These are phyloP conservation scores for Xylaria sp. DNA, from an alignment of 2,329 filamentous ascomycete species.

Conservation along the genomic window DNA sequence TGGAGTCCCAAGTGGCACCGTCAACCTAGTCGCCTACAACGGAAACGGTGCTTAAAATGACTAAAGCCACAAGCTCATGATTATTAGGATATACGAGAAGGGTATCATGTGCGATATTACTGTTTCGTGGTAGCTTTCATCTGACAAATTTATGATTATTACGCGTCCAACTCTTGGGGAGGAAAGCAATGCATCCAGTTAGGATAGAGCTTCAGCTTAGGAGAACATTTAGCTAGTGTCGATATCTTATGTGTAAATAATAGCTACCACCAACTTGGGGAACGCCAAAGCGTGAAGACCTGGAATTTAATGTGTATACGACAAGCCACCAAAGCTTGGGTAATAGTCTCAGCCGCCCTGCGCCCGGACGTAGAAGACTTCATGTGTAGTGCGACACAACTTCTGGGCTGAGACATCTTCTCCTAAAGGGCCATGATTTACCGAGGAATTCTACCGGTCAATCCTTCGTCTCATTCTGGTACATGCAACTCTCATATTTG, in stretches of 20 bases:
- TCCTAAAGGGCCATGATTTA: not conserved
- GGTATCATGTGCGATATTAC: not conserved
- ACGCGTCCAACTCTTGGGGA: not conserved
- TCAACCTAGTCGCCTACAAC: slow-evolving; percentile 46
- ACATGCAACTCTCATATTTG: no score
- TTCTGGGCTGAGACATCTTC: not conserved
- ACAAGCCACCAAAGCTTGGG: slow-evolving; percentile 33
- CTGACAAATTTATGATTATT: not conserved
- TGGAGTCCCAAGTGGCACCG: slow-evolving; percentile 41
- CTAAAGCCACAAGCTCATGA: not conserved
- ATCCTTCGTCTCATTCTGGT: no score
- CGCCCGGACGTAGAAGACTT: not conserved
- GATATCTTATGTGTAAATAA: not conserved
- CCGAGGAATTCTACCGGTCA: not conserved
- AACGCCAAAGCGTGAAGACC: not conserved
- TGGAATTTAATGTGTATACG: not conserved
- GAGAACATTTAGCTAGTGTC: slow-evolving; percentile 10
- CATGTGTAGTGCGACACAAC: not conserved
- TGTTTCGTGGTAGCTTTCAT: not conserved
- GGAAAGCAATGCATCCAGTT: not conserved
- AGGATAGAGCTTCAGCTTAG: not conserved
- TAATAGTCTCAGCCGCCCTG: not conserved
- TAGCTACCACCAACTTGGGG: no score
- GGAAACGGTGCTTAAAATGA: slow-evolving; percentile 45
- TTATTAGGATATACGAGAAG: no score